A percentile compares a stretch with the other conserved stretches of the same genome.
phyloP scores from a whole-genome alignment of 768 basidiomycete species.

The Boletus edulis region DNA sequence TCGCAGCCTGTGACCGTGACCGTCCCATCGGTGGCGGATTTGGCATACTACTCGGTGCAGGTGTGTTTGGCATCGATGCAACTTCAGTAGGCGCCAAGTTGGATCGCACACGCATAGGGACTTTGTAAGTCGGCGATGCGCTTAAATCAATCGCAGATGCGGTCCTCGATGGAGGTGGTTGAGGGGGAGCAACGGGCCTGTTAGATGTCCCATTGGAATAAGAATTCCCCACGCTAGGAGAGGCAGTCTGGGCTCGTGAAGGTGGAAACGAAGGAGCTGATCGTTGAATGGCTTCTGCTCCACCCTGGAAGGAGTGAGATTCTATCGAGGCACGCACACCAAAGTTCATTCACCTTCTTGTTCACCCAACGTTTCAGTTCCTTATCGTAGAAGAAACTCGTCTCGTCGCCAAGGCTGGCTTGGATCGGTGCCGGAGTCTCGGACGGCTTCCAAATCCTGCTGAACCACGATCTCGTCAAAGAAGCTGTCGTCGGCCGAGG shows the following conservation, averaged over 20 bases:
- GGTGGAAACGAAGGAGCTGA: constrained; percentile 71
- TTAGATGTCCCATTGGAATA: constrained; percentile 33
- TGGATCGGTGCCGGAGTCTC: constrained; percentile 73
- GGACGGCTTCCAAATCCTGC: constrained; percentile 73
- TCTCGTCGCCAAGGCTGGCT: constrained; percentile 92
- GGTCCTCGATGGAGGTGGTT: constrained; percentile 40
- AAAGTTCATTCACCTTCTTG: constrained; percentile 61
- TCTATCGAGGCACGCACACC: background rate
- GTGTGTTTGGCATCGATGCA: constrained; percentile 34
- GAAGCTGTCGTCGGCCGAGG: constrained; percentile 26
- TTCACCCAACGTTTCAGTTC: constrained; percentile 97
- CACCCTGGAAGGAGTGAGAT: constrained; percentile 41
- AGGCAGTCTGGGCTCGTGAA: constrained; percentile 81
- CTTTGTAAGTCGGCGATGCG: constrained; percentile 49
- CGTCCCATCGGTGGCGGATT: constrained; percentile 43
- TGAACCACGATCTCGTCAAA: constrained; percentile 68
- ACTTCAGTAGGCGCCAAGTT: constrained; percentile 54
- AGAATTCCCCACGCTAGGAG: constrained; percentile 56
- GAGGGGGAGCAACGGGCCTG: constrained; percentile 12
- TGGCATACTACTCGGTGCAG: constrained; percentile 18
- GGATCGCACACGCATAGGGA: constrained; percentile 59
- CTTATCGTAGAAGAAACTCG: constrained; percentile 87
- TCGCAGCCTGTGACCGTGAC: constrained; percentile 56
- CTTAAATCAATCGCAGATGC: constrained; percentile 64
- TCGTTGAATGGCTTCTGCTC: constrained; percentile 50